Conservation (phyloP, 305 asterid species). For the Solanum hybrid region DNA sequence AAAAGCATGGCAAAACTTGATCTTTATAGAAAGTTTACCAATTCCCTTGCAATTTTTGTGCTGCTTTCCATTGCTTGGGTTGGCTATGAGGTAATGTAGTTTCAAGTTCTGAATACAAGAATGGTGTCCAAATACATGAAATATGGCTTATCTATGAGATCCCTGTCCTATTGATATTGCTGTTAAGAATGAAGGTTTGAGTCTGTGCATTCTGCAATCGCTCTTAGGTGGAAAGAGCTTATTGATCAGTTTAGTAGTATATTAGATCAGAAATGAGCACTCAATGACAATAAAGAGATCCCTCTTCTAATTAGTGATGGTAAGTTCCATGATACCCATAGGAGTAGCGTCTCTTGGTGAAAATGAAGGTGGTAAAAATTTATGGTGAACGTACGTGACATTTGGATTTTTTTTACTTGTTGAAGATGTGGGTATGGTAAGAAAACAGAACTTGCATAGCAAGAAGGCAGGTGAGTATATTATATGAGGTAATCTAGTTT, state of each 20-base stretch:
- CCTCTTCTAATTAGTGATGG: neutral
- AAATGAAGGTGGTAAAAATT: neutral
- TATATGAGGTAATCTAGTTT: neutral
- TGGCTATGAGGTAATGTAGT: slow-evolving; percentile 23
- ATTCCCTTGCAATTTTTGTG: slow-evolving; percentile 26
- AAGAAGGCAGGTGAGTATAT: neutral
- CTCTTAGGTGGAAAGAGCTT: neutral
- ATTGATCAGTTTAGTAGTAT: neutral
- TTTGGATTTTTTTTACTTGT: neutral
- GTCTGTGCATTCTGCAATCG: neutral
- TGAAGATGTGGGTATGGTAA: neutral
- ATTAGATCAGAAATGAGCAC: neutral
- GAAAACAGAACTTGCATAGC: neutral
- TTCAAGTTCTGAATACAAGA: neutral
- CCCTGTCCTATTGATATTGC: neutral
- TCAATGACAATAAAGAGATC: neutral
- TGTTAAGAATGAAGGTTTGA: neutral
- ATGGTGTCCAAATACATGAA: neutral
- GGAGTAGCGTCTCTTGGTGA: neutral
- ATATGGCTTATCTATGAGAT: neutral
- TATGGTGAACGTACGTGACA: neutral
- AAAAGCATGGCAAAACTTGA: slow-evolving; percentile 22
- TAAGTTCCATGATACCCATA: neutral
- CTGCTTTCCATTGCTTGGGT: slow-evolving; percentile 32
- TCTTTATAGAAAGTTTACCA: slow-evolving; percentile 29